These are phyloP conservation scores for Rosa multiflora DNA, from an alignment of 306 rosid species.

Conservation along the genomic window DNA sequence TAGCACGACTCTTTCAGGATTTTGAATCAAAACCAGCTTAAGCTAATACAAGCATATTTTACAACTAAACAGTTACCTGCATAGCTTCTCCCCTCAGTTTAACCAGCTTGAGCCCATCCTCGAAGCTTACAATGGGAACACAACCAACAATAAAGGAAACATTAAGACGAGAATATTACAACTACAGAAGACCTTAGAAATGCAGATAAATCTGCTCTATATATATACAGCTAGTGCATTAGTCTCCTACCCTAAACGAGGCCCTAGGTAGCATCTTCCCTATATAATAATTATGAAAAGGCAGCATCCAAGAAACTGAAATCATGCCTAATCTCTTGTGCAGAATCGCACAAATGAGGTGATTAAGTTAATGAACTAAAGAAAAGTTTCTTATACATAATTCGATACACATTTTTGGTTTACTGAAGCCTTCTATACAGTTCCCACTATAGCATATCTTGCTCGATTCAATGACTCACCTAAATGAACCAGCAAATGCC, in stretches of 20 bases:
- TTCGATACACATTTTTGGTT: neutral
- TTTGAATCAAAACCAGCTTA: conserved; percentile 4
- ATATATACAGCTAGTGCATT: neutral
- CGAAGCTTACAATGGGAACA: conserved; percentile 63
- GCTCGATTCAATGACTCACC: conserved; percentile 43
- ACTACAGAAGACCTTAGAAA: conserved; percentile 5
- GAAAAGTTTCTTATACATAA: neutral
- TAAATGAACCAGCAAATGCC: conserved; percentile 90
- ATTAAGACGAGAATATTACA: conserved; percentile 18
- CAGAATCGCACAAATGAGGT: neutral
- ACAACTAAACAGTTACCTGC: conserved; percentile 65
- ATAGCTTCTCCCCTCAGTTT: conserved; percentile 97
- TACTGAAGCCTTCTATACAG: neutral
- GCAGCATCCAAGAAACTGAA: conserved; percentile 6
- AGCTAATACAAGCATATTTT: neutral
- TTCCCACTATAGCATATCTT: neutral
- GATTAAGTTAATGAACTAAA: no score
- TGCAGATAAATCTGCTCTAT: conserved; percentile 13
- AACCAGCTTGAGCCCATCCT: conserved; percentile 97
- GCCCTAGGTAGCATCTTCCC: neutral
- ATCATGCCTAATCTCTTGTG: neutral
- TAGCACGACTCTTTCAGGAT: conserved; percentile 6
- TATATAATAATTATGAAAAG: neutral
- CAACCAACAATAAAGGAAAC: conserved; percentile 19
- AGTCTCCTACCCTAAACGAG: conserved; percentile 9